Conservation (phyloP, 139 green algal species). For the Zygnema circumcarinatum region DNA sequence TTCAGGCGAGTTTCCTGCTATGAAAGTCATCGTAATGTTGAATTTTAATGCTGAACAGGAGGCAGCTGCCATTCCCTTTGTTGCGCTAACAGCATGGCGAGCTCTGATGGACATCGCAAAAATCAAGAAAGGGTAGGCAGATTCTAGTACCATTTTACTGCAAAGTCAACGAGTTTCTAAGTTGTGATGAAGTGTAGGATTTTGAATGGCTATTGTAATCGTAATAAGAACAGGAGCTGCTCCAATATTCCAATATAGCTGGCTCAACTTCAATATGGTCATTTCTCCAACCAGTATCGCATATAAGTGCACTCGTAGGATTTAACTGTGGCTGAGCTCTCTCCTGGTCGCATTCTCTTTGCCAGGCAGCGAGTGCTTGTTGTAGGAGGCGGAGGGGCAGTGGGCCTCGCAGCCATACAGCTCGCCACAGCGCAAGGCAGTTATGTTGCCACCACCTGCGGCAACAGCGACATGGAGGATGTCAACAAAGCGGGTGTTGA, state of each 20-base stretch:
- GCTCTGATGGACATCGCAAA: slow-evolving; percentile 26
- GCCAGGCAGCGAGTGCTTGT: slow-evolving; percentile 45
- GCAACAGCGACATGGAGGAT: slow-evolving; percentile 35
- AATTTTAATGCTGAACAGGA: slow-evolving; percentile 40
- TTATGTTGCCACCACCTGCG: slow-evolving; percentile 44
- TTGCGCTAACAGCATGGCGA: slow-evolving; percentile 44
- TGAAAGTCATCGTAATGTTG: too few relatives aligned
- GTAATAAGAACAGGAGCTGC: too few relatives aligned
- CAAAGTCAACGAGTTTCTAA: neutral
- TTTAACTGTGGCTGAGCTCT: too few relatives aligned
- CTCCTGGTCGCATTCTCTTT: neutral
- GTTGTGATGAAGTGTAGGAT: too few relatives aligned
- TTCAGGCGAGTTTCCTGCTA: too few relatives aligned
- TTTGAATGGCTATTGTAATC: too few relatives aligned
- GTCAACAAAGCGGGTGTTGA: slow-evolving; percentile 6
- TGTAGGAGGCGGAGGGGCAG: slow-evolving; percentile 44
- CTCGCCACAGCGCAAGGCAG: slow-evolving; percentile 18
- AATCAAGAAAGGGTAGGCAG: slow-evolving; percentile 38
- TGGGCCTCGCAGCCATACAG: slow-evolving; percentile 47
- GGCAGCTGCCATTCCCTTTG: slow-evolving; percentile 50
- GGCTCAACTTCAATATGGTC: too few relatives aligned
- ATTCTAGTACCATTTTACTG: neutral
- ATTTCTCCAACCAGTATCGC: too few relatives aligned
- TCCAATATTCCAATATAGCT: too few relatives aligned
- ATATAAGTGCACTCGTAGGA: too few relatives aligned